phyloP scores from a whole-genome alignment of 1,284 basidiomycete species.

The Tylopilus sp. region DNA sequence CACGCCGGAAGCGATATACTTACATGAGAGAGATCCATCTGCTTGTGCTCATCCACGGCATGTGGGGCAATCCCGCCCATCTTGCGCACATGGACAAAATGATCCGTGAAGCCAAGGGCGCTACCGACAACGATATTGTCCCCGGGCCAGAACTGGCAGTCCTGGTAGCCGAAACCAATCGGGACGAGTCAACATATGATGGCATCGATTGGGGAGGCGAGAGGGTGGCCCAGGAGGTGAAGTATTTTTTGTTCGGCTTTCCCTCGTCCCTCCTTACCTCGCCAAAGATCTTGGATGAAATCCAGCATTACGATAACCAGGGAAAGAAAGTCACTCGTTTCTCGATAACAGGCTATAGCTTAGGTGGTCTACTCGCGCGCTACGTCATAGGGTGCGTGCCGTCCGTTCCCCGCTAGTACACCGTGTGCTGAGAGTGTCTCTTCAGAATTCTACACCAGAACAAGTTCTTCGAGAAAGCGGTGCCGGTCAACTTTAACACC shows the following conservation, averaged over 20 bases:
- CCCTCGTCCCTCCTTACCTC: constrained; percentile 6
- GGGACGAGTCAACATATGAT: constrained; percentile 62
- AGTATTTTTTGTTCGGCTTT: constrained; percentile 5
- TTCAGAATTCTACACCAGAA: constrained; percentile 58
- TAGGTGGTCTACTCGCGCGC: constrained; percentile 76
- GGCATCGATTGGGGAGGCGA: constrained; percentile 74
- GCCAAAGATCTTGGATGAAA: constrained; percentile 47
- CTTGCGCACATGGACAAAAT: constrained; percentile 44
- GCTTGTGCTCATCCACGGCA: constrained; percentile 73
- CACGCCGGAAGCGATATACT: constrained; percentile 1
- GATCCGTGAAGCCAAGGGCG: constrained; percentile 38
- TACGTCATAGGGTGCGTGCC: constrained; percentile 65
- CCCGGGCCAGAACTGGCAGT: constrained; percentile 41
- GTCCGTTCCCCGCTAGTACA: neutral
- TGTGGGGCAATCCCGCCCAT: constrained; percentile 74
- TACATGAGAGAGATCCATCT: constrained; percentile 45
- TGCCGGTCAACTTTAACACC: constrained; percentile 75
- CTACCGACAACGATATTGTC: neutral
- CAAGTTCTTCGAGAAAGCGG: constrained; percentile 62
- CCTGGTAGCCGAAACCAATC: constrained; percentile 48
- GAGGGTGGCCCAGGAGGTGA: constrained; percentile 61
- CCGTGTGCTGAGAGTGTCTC: neutral
- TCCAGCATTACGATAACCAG: constrained; percentile 48
- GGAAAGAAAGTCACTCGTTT: constrained; percentile 58
- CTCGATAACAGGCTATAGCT: constrained; percentile 73